Conservation (phyloP, 352 stramenopile species). For the Phytopythium ostracodes region DNA sequence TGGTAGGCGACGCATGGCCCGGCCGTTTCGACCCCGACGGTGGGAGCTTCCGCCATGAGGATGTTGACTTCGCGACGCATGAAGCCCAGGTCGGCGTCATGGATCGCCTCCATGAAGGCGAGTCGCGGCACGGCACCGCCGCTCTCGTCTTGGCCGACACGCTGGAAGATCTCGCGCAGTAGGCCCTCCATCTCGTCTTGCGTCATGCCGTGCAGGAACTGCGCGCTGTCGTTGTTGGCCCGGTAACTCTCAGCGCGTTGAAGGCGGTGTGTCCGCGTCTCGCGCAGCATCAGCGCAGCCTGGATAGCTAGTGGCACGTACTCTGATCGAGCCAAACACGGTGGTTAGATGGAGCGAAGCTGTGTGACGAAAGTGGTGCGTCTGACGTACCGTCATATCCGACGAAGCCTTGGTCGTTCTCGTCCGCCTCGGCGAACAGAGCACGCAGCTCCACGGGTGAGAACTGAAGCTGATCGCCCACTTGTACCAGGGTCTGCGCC, state of each 20-base stretch:
- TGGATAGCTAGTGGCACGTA: constrained; percentile 53
- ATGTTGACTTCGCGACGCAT: constrained; percentile 73
- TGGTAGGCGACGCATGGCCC: constrained; percentile 30
- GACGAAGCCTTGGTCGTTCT: constrained; percentile 54
- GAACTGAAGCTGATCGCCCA: constrained; percentile 57
- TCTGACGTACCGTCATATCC: constrained; percentile 27
- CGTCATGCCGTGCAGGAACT: constrained; percentile 76
- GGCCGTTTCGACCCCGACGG: constrained; percentile 20
- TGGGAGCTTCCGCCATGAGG: constrained; percentile 57
- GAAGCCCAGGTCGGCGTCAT: constrained; percentile 65
- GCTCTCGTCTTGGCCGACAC: constrained; percentile 47
- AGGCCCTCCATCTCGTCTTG: constrained; percentile 81
- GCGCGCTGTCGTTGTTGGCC: constrained; percentile 33
- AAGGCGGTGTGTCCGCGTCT: constrained; percentile 40
- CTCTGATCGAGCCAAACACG: constrained; percentile 17
- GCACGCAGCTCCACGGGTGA: constrained; percentile 46
- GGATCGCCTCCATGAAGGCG: constrained; percentile 66
- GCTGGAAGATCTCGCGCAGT: constrained; percentile 73
- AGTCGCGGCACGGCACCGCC: constrained; percentile 32
- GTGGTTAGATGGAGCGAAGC: background rate
- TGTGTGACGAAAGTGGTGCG: background rate
- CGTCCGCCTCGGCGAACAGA: constrained; percentile 60
- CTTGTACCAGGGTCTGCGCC: constrained; percentile 23
- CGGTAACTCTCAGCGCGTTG: constrained; percentile 33
- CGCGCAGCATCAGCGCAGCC: constrained; percentile 36